These are phyloP conservation scores for Aspergillus pseudonomiae DNA, from an alignment of 2,329 filamentous ascomycete species.

Conservation along the genomic window DNA sequence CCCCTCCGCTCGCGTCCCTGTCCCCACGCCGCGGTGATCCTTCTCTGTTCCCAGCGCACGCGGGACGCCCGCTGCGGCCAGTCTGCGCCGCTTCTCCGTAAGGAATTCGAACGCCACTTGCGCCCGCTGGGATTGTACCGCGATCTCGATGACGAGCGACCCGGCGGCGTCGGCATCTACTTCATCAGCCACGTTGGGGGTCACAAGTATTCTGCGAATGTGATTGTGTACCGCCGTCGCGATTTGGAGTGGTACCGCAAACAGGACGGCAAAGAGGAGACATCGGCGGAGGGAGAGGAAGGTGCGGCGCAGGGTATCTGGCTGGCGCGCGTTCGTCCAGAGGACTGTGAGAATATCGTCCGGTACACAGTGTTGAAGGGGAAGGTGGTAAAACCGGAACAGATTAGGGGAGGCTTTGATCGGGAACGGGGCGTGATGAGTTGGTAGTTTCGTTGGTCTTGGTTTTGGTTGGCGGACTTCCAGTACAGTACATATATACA, in stretches of 20 bases:
- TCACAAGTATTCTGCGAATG: slow-evolving; percentile 94
- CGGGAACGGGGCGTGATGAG: slow-evolving; percentile 77
- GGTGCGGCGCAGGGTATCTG: slow-evolving; percentile 89
- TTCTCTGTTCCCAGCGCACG: slow-evolving; percentile 93
- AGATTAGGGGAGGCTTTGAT: slow-evolving; percentile 91
- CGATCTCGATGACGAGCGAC: slow-evolving; percentile 83
- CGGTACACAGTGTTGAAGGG: slow-evolving; percentile 88
- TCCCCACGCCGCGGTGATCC: slow-evolving; percentile 82
- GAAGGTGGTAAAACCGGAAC: slow-evolving; percentile 87
- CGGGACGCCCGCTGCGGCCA: slow-evolving; percentile 93
- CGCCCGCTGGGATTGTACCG: slow-evolving; percentile 81
- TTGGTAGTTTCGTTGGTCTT: slow-evolving; percentile 63
- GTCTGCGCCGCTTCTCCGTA: slow-evolving; percentile 83
- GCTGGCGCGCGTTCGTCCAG: slow-evolving; percentile 80
- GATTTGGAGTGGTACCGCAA: slow-evolving; percentile 42
- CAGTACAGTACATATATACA: neutral
- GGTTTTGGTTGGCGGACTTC: neutral
- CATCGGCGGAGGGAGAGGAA: slow-evolving; percentile 43
- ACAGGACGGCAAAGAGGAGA: slow-evolving; percentile 21
- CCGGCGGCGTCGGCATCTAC: slow-evolving; percentile 91
- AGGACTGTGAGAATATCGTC: slow-evolving; percentile 92
- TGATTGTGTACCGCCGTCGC: slow-evolving; percentile 81
- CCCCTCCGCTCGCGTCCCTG: slow-evolving; percentile 64
- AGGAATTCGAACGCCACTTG: slow-evolving; percentile 87
- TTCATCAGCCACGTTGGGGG: slow-evolving; percentile 96